Base-by-base conservation (phyloP, 495 filamentous ascomycete species). In the Chaetomidium leptoderma region DNA sequence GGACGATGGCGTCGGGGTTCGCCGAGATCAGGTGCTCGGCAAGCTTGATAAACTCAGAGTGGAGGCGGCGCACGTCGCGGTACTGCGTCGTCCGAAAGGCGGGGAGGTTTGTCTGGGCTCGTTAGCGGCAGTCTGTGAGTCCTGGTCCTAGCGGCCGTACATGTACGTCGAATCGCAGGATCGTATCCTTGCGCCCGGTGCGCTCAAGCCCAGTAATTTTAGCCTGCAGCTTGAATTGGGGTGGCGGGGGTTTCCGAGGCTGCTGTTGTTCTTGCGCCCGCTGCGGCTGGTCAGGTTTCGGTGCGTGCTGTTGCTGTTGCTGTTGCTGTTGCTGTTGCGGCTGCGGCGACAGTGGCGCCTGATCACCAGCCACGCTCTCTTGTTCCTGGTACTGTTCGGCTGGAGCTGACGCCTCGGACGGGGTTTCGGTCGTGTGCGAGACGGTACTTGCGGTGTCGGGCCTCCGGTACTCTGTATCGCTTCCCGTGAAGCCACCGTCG, bases 31-130 rank as follows among this genome's bases (percentile, higher is more conserved):
- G 77, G 68, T 99, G 95, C 52, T 96, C 89, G 24, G 89, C 90
- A 23, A 99, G 86, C 67, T 97, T 97, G 56, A 86, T 79, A 64
- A 99, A 99, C 68, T 99, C 95, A 45, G 89, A 88, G 71, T 99
- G 93, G 24, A 93, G 88, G 39, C 95, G 88, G 58, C 93, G 88
- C 53, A 99, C 89, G 70, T 97, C 95, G 66, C 95, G 90, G 72
- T 96, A 97, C 69, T 97, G 95, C 9, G 95, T 97, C 2, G 95
- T 97, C 61, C 95, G 83, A 74, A 96, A 99, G 63, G 92, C 91
- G 47, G 92, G 92, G 17, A 99, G 88, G 74, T 97, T 97, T 55
- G 95, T 97, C 95, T 97, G 52, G 21, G 27, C 13, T 29, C 65
- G 39, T 52, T 50, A 59, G 59, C 24, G 23, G 19, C 46, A 37